These are phyloP conservation scores for Rugonectria rugulosa DNA, from an alignment of 2,329 filamentous ascomycete species.

Conservation along the genomic window DNA sequence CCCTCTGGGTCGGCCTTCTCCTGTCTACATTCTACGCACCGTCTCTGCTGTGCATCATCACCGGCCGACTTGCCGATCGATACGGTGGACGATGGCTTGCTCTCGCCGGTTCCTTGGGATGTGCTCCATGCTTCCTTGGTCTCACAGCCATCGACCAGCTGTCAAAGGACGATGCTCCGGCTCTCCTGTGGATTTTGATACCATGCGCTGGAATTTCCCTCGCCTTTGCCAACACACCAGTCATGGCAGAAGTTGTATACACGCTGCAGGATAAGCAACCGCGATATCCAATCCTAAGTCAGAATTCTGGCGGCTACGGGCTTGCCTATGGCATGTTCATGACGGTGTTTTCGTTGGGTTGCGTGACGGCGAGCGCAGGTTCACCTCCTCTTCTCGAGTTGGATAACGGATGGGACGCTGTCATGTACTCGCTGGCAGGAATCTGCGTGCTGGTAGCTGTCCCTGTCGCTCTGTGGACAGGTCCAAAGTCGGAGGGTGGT, in stretches of 20 bases:
- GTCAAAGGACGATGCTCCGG: neutral
- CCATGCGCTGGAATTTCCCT: constrained; percentile 19
- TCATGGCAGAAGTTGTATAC: constrained; percentile 26
- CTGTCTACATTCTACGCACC: constrained; percentile 22
- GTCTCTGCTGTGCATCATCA: constrained; percentile 18
- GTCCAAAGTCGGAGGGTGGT: constrained; percentile 11
- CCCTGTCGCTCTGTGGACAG: constrained; percentile 15
- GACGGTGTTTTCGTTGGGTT: constrained; percentile 23
- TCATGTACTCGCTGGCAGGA: constrained; percentile 19
- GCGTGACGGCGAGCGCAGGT: constrained; percentile 16
- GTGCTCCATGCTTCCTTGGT: constrained; percentile 16
- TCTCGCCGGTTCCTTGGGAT: constrained; percentile 16
- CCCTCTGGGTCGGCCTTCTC: constrained; percentile 8
- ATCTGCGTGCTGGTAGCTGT: constrained; percentile 10
- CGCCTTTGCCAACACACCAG: constrained; percentile 21
- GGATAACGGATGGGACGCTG: constrained; percentile 9
- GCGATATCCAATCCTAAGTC: constrained; percentile 9
- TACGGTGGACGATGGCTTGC: constrained; percentile 21
- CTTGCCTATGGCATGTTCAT: constrained; percentile 26
- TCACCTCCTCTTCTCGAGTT: constrained; percentile 16
- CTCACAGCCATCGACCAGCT: constrained; percentile 10
- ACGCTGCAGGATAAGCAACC: constrained; percentile 16
- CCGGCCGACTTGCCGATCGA: constrained; percentile 18
- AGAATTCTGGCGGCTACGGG: constrained; percentile 25
- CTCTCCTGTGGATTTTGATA: constrained; percentile 20